Evolutionary conservation across 2,329 filamentous ascomycete species (phyloP).

Genomic region (Arthroderma sp.): DNA sequence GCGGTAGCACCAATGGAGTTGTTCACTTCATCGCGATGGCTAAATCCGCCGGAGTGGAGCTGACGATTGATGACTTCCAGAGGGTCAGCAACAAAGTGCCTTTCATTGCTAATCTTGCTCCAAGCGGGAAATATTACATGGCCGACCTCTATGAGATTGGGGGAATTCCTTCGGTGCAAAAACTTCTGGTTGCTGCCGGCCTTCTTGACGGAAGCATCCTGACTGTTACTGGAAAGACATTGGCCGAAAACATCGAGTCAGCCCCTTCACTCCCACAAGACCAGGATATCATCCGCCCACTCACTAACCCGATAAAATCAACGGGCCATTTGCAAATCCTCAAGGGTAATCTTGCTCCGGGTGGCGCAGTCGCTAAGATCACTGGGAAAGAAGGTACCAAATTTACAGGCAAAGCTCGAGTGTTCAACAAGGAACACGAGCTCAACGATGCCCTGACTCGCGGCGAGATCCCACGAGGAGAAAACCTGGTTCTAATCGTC

Average conservation of each 20-base stretch:
- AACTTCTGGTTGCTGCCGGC: slow-evolving; percentile 63
- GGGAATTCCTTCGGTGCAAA: slow-evolving; percentile 73
- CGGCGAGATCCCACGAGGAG: slow-evolving; percentile 56
- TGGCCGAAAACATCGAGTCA: slow-evolving; percentile 65
- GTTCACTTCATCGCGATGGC: slow-evolving; percentile 87
- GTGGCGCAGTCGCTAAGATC: slow-evolving; percentile 87
- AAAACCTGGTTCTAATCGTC: slow-evolving; percentile 80
- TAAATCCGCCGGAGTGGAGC: slow-evolving; percentile 61
- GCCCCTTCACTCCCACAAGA: slow-evolving; percentile 65
- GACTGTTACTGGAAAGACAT: slow-evolving; percentile 72
- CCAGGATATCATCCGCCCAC: slow-evolving; percentile 69
- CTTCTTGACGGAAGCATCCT: slow-evolving; percentile 65
- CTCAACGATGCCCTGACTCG: slow-evolving; percentile 61
- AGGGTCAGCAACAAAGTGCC: slow-evolving; percentile 70
- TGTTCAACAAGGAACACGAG: slow-evolving; percentile 75
- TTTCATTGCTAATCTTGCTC: slow-evolving; percentile 73
- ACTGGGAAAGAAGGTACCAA: slow-evolving; percentile 82
- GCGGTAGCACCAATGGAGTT: slow-evolving; percentile 78
- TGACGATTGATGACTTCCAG: slow-evolving; percentile 73
- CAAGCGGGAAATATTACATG: slow-evolving; percentile 74
- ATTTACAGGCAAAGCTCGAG: slow-evolving; percentile 68
- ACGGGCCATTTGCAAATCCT: slow-evolving; percentile 84
- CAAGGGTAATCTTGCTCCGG: slow-evolving; percentile 73
- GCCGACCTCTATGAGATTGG: slow-evolving; percentile 77
- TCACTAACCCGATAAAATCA: slow-evolving; percentile 71